phyloP scores from a whole-genome alignment of 352 stramenopile genomes.

The Phytophthora palmivora region DNA sequence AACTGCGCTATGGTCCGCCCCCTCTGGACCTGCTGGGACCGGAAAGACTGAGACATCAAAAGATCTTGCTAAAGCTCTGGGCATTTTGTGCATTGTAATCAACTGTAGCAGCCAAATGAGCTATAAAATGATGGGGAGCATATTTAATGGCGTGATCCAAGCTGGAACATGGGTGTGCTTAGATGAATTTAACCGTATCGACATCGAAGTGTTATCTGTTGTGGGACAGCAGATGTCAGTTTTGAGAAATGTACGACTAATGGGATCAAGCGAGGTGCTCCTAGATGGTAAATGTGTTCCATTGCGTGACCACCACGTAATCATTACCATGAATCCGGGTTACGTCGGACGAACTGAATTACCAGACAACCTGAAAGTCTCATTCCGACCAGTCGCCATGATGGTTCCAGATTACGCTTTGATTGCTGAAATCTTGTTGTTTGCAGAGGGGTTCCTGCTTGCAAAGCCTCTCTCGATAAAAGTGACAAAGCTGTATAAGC shows the following conservation, averaged over 20 bases:
- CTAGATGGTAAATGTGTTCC: constrained; percentile 68
- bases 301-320: constrained; percentile 76
- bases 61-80: constrained; percentile 92
- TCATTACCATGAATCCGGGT: constrained; percentile 91
- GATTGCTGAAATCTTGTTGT: constrained; percentile 88
- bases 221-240: constrained; percentile 87
- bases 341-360: constrained; percentile 84
- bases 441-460: constrained; percentile 79
- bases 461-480: constrained; percentile 72
- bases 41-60: constrained; percentile 96
- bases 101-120: constrained; percentile 97
- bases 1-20: constrained; percentile 88
- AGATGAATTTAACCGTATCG: constrained; percentile 92
- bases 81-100: constrained; percentile 94
- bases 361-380: constrained; percentile 86
- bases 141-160: constrained; percentile 86
- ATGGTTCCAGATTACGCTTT: constrained; percentile 90
- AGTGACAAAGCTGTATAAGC: constrained; percentile 81
- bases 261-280: constrained; percentile 39
- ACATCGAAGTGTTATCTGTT: constrained; percentile 89
- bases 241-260: constrained; percentile 61
- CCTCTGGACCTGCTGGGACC: constrained; percentile 90
- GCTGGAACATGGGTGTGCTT: constrained; percentile 86
- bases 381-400: constrained; percentile 88
- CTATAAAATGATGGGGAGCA: constrained; percentile 88